Conservation (phyloP, 495 filamentous ascomycete genomes). For the Penicillium crystallinum region DNA sequence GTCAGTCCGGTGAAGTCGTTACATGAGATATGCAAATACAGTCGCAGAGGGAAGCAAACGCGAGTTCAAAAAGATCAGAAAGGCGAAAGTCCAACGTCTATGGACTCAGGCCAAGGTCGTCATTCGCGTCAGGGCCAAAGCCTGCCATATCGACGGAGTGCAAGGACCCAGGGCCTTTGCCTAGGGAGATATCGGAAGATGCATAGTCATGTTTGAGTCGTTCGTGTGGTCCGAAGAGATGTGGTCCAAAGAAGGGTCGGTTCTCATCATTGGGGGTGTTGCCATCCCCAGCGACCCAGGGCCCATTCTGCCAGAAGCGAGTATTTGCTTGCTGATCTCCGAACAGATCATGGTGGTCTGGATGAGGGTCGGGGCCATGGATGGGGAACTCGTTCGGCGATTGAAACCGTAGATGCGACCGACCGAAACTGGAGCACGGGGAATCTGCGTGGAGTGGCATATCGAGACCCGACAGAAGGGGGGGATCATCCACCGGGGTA, state of each 20-base stretch:
- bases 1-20: slow-evolving; percentile 44
- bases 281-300: slow-evolving; percentile 44
- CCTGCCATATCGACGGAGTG: slow-evolving; percentile 48
- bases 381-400: slow-evolving; percentile 42
- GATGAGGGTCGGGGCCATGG: slow-evolving; percentile 37
- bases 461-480: slow-evolving; percentile 34
- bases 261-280: slow-evolving; percentile 47
- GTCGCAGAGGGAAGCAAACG: slow-evolving; percentile 20
- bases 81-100: slow-evolving; percentile 16
- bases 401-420: slow-evolving; percentile 43
- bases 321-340: slow-evolving; percentile 47
- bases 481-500: slow-evolving; percentile 41
- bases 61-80: slow-evolving; percentile 4
- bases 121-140: slow-evolving; percentile 39
- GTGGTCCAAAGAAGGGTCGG: slow-evolving; percentile 45
- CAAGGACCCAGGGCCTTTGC: slow-evolving; percentile 42
- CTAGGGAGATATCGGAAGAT: slow-evolving; percentile 44
- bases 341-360: slow-evolving; percentile 46
- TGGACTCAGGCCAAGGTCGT: slow-evolving; percentile 42
- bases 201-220: slow-evolving; percentile 48
- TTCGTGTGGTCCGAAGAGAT: slow-evolving; percentile 36
- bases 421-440: slow-evolving; percentile 44
- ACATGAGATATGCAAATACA: slow-evolving; percentile 38
- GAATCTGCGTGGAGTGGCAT: slow-evolving; percentile 44
- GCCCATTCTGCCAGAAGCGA: slow-evolving; percentile 46